phyloP scores from a whole-genome alignment of 768 basidiomycete genomes.

The Tricholoma sp. region DNA sequence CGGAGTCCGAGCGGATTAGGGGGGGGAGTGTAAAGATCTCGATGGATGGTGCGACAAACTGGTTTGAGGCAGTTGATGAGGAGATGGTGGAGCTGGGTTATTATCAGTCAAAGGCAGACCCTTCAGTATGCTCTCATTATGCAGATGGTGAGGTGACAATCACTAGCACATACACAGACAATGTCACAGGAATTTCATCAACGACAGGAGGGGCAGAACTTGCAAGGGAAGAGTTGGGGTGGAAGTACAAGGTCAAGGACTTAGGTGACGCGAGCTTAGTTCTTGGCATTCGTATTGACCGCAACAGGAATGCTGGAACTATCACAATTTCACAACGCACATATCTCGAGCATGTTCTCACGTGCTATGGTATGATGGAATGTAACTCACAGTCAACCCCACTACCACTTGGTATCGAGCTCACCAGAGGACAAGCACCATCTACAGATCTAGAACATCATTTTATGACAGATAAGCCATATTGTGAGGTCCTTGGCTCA shows the following conservation, averaged over 20 bases:
- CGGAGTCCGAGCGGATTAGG: too few relatives aligned
- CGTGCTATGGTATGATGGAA: background rate
- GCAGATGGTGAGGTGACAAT: background rate
- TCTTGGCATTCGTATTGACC: background rate
- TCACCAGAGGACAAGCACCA: too few relatives aligned
- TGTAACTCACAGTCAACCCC: constrained; percentile 15
- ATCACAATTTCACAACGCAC: constrained; percentile 13
- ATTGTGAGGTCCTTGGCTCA: too few relatives aligned
- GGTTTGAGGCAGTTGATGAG: constrained; percentile 17
- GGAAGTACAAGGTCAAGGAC: background rate
- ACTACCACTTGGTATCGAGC: too few relatives aligned
- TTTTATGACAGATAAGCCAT: too few relatives aligned
- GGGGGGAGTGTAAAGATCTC: too few relatives aligned
- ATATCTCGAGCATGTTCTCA: constrained; percentile 6
- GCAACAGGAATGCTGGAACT: constrained; percentile 3
- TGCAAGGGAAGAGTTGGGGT: background rate
- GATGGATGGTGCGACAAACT: constrained; percentile 7
- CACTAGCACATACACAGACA: background rate
- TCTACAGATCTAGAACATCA: too few relatives aligned
- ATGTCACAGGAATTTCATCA: too few relatives aligned
- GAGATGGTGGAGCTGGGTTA: too few relatives aligned
- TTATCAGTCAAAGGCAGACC: background rate
- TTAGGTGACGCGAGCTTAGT: background rate
- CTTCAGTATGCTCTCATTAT: background rate
- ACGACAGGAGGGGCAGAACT: background rate